phyloP scores from a whole-genome alignment of 164 flowering plant species.

The Berberis thunbergii region DNA sequence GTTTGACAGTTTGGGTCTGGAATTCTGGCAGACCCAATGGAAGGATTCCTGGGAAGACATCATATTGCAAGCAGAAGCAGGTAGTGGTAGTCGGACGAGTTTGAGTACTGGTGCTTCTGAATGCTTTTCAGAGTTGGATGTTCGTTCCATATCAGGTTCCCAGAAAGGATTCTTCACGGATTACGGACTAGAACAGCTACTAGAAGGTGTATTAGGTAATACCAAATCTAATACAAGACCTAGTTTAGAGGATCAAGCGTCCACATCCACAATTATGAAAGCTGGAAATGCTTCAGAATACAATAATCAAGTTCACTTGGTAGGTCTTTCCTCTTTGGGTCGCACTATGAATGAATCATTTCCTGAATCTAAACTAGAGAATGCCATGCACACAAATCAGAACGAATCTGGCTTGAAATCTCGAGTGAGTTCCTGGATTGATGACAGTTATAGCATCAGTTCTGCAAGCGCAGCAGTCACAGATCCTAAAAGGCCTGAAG shows the following conservation, averaged over 20 bases:
- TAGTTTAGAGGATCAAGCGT: conserved; percentile 33
- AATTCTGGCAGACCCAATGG: conserved; percentile 17
- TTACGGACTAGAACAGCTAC: conserved; percentile 46
- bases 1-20: conserved; percentile 26
- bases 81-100: conserved; percentile 14
- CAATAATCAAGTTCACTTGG: conserved; percentile 24
- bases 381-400: conserved; percentile 13
- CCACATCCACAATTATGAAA: conserved; percentile 33
- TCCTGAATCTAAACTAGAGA: conserved; percentile 12
- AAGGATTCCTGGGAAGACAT: conserved; percentile 33
- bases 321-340: conserved; percentile 22
- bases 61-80: conserved; percentile 19
- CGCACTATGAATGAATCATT: conserved; percentile 18
- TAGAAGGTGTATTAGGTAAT: conserved; percentile 26
- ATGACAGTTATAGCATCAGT: conserved; percentile 45
- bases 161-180: conserved; percentile 55
- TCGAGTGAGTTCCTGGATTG: conserved; percentile 46
- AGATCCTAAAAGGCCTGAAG: conserved; percentile 33
- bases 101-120: conserved; percentile 21
- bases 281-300: conserved; percentile 22
- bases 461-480: conserved; percentile 18
- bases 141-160: conserved; percentile 17
- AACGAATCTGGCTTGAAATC: conserved; percentile 35
- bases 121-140: conserved; percentile 31
- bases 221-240: conserved; percentile 21